Conservation (phyloP, 768 basidiomycete species). For the Panellus pusillus region DNA sequence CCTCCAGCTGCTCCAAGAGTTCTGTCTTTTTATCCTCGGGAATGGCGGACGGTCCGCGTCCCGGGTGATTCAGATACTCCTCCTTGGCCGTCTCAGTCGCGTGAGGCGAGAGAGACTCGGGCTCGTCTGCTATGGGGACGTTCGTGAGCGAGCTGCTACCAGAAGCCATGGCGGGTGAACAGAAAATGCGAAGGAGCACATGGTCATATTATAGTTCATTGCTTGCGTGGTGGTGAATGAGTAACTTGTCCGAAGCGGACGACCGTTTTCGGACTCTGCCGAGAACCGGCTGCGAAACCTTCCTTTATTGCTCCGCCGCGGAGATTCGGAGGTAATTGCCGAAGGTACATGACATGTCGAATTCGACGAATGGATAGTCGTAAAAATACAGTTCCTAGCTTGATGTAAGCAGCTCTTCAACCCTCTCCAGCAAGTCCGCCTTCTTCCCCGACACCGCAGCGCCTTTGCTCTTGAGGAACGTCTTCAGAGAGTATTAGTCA, state of each 20-base stretch:
- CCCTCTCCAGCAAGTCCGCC: slow-evolving; percentile 66
- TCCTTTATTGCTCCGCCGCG: too few relatives aligned
- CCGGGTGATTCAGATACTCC: slow-evolving; percentile 11
- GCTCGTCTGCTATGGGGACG: slow-evolving; percentile 5
- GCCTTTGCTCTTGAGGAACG: slow-evolving; percentile 67
- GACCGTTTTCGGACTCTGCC: too few relatives aligned
- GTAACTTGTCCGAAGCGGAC: too few relatives aligned
- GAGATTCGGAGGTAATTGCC: too few relatives aligned
- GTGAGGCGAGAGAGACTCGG: not conserved
- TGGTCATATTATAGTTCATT: too few relatives aligned
- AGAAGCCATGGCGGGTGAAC: slow-evolving; percentile 18
- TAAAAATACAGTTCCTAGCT: slow-evolving; percentile 12
- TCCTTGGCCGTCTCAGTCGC: not conserved
- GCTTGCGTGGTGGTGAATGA: too few relatives aligned
- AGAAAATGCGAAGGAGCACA: not conserved
- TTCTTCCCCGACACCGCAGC: slow-evolving; percentile 67
- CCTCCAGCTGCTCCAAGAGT: slow-evolving; percentile 22
- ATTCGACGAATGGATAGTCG: not conserved
- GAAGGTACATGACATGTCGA: not conserved
- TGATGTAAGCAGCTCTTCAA: slow-evolving; percentile 58
- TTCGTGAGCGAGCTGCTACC: slow-evolving; percentile 20
- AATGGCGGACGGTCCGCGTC: slow-evolving; percentile 24
- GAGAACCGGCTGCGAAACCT: too few relatives aligned
- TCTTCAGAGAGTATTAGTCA: not conserved
- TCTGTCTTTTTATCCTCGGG: slow-evolving; percentile 28